Evolutionary conservation across 768 basidiomycete species (phyloP).

Genomic region (Pulveroboletus sp.): DNA sequence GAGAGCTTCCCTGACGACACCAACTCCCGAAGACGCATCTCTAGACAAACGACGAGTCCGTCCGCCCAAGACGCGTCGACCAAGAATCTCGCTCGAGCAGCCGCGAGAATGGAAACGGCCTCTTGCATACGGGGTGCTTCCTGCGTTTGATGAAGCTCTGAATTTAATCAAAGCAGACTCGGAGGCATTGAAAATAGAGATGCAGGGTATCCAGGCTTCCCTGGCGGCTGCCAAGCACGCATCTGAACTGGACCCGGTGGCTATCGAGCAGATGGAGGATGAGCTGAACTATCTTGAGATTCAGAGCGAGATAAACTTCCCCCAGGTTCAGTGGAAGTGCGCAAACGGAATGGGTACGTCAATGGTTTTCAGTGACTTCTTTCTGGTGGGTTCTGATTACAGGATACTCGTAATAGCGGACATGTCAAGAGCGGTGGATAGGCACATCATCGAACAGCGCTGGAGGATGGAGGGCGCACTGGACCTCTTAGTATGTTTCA

Average conservation of each 20-base stretch:
- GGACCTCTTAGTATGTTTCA: constrained; percentile 62
- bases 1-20: constrained; percentile 4
- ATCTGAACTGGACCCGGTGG: constrained; percentile 30
- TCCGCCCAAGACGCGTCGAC: constrained; percentile 36
- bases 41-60: constrained; percentile 7
- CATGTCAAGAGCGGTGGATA: constrained; percentile 62
- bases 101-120: constrained; percentile 66
- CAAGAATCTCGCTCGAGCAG: constrained; percentile 45
- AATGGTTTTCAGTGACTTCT: neutral
- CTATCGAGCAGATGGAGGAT: constrained; percentile 42
- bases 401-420: constrained; percentile 42
- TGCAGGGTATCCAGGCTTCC: constrained; percentile 18
- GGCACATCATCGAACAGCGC: constrained; percentile 75
- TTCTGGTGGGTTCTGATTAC: neutral
- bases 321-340: constrained; percentile 74
- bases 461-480: constrained; percentile 85
- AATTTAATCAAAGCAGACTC: constrained; percentile 64
- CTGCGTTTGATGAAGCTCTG: constrained; percentile 84
- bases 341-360: constrained; percentile 74
- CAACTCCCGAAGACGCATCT: constrained; percentile 3
- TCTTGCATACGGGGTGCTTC: constrained; percentile 55
- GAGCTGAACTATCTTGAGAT: constrained; percentile 62
- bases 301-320: constrained; percentile 81
- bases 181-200: constrained; percentile 34
- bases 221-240: constrained; percentile 21